Evolutionary conservation across 257 asterid genomes (phyloP), one percentile per base, ranked within the genome.

Genomic region (Prunella vulgaris): DNA sequence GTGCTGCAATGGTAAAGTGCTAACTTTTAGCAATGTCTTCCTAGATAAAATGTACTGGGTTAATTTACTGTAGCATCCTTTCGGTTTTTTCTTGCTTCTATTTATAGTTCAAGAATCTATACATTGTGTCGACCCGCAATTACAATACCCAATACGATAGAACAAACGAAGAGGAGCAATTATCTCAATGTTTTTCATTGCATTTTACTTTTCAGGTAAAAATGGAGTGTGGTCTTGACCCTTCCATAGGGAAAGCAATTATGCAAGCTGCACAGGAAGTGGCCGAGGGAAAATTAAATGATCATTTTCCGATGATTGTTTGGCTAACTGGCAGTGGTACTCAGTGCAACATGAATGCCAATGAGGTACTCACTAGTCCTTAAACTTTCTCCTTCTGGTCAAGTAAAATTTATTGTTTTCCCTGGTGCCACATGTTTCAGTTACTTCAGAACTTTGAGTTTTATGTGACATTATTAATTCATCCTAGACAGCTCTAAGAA

Each of bases 311-410:
- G 1, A 77, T 91, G 91, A 97, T 94, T 75, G 92, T 94, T 78
- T 94, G 99, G 99, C 97, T 89, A 81, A 94, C 99, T 76, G 97
- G 99, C 62, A 91, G 97, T 77, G 99, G 97, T 40, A 94, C 99
- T 64, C 99, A 94, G 81, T 91, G 97, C 75, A 94, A 94, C 83
- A 94, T 94, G 99, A 94, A 94, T 66, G 99, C 99, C 77, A 94
- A 94, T 66, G 97, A 94, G 97, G 99, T 94, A 68, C 59, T 64
- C 22, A 61, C 71, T 60, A 42, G 72, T 56, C 71, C 72, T 24
- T 44, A 64, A 60, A 54, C 58, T 51, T 70, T 64, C 54, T 74
- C 17, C 32, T 68, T 73, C 30, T 38, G 71, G 28, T 49, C 52
- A 57, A 49, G 49, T 68, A 10, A 28, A 10, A n/a, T 57, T 53